Evolutionary conservation across 129 eudicot genomes (phyloP).

Genomic region (Pulicaria dysenterica): DNA sequence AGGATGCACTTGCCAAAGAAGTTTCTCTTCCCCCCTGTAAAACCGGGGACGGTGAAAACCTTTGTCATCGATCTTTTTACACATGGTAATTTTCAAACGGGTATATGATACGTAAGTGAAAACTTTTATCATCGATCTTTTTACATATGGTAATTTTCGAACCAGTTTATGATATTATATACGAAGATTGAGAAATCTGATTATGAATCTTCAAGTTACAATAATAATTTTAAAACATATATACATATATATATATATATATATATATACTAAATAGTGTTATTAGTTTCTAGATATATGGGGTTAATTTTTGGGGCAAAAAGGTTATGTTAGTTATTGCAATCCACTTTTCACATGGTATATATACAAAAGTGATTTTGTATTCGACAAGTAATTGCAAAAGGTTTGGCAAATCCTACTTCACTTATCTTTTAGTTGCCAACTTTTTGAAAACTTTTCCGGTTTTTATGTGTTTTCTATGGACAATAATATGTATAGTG

Average conservation of each 20-base stretch:
- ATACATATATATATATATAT: no score
- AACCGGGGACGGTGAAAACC: neutral
- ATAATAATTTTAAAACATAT: neutral
- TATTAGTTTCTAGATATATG: neutral
- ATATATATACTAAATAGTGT: no score
- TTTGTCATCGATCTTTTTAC: neutral
- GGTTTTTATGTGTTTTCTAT: constrained; percentile 41
- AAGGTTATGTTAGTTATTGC: constrained; percentile 40
- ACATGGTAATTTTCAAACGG: neutral
- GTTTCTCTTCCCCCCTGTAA: constrained; percentile 7
- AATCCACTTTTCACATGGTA: constrained; percentile 36
- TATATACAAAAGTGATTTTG: constrained; percentile 34
- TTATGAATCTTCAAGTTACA: neutral
- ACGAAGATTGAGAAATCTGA: neutral
- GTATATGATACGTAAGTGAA: neutral
- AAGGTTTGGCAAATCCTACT: constrained; percentile 46
- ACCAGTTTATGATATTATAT: no score
- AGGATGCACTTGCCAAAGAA: constrained; percentile 30
- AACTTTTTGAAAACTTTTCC: constrained; percentile 45
- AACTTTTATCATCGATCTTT: no score
- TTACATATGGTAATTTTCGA: no score
- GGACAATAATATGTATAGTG: constrained; percentile 39
- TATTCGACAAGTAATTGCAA: constrained; percentile 36
- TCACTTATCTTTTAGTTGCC: constrained; percentile 47
- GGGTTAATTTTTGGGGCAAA: constrained; percentile 15